Percentiles rank a stretch among this genome's conserved stretches.
These are phyloP conservation scores for Manihot esculenta DNA, from an alignment of 441 rosid species.

Conservation along the genomic window DNA sequence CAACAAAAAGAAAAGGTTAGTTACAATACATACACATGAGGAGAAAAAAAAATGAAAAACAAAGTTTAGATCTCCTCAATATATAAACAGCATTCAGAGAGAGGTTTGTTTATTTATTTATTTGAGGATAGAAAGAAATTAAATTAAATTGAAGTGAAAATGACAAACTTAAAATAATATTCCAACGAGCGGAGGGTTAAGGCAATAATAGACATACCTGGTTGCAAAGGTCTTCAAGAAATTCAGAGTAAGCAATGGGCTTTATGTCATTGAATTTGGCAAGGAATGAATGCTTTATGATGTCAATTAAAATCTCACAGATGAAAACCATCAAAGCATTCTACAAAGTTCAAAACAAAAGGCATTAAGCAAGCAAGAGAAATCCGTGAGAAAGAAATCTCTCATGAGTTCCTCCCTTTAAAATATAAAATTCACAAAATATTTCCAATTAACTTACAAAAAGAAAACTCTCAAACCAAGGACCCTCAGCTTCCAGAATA, in stretches of 20 bases:
- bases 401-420: conserved; percentile 8
- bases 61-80: conserved; percentile 1
- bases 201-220: conserved; percentile 48
- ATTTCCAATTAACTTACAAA: conserved; percentile 48
- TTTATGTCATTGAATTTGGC: conserved; percentile 92
- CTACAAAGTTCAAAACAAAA: conserved; percentile 47
- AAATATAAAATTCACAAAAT: conserved; percentile 9
- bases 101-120: background rate
- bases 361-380: conserved; percentile 30
- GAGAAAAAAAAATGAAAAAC: background rate
- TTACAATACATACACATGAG: background rate
- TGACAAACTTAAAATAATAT: background rate
- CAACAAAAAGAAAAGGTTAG: background rate
- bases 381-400: conserved; percentile 6
- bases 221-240: conserved; percentile 93
- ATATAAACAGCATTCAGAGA: background rate
- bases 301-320: conserved; percentile 84
- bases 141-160: background rate
- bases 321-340: conserved; percentile 75
- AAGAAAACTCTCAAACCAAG: conserved; percentile 87
- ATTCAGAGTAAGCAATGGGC: conserved; percentile 92
- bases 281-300: conserved; percentile 94
- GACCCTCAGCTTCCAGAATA: conserved; percentile 94
- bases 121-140: too few species aligned
- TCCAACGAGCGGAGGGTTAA: background rate